Base-by-base conservation (phyloP, 1,284 basidiomycete genomes). In the Cryptococcus floricola region DNA sequence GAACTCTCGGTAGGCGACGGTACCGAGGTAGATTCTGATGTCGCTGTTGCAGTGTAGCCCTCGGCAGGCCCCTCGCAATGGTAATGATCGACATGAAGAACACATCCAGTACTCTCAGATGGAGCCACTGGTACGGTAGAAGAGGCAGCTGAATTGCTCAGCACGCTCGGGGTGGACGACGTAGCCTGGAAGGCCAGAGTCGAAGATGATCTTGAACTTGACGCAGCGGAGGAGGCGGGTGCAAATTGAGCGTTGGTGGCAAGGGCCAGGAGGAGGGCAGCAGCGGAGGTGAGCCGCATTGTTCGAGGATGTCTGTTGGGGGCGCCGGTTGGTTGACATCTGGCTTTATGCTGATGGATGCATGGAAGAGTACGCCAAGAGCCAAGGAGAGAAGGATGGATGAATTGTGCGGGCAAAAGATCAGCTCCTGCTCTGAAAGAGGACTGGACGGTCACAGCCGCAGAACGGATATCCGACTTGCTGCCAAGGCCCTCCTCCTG, bases 1-100 rank as follows among this genome's bases (percentile, higher is more conserved):
- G 61, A 52, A 34, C 59, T 62, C 50, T 64, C 61, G 9, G 62
- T 67, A 0, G 67, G 68, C n/a, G 67, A 65, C 2, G 67, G 58
- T 2, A 55, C 54, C 1, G 48, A 49, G 1, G 57, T 49, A 39
- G 41, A 49, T 8, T 39, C 55, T 8, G 57, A 51, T 2, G 52
- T 53, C 5, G 64, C 52, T 9, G 59, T 57, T 2, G 48, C 60
- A 3, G 62, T 60, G 38, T 52, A 49, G 4, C 52, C 61, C 4
- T 50, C 27, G 3, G 54, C 57, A 16, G 57, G 58, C 0, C 62
- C 67, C 27, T 63, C 63, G 39, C 69, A 69, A 25, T 68, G 64
- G 52, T 61, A 69, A 42, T 66, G 60, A 48, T 64, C 62, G 37
- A 47, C 54, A 37, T 67, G 66, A 13, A 64, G 55, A 27, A 39